phyloP scores from a whole-genome alignment of 345 rosid genomes.

The Eucalyptus polybractea region DNA sequence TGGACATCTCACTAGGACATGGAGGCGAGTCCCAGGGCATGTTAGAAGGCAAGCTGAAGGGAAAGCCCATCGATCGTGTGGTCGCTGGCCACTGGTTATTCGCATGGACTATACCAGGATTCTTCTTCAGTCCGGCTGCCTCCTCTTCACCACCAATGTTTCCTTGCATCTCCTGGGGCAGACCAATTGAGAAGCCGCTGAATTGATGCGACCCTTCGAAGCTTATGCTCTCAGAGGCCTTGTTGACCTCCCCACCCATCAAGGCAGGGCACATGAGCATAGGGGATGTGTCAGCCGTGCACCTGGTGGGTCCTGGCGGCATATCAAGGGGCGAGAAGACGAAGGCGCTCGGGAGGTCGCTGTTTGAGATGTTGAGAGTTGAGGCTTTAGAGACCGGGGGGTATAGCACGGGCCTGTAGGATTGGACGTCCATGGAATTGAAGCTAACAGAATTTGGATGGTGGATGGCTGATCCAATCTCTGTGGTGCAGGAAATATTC shows the following conservation, averaged over 20 bases:
- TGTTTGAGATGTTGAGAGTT: slow-evolving; percentile 3
- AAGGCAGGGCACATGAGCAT: slow-evolving; percentile 9
- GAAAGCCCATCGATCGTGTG: slow-evolving; percentile 28
- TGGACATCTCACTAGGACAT: slow-evolving; percentile 36
- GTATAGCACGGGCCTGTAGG: slow-evolving; percentile 8
- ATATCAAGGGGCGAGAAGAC: slow-evolving; percentile 20
- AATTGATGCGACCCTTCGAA: slow-evolving; percentile 17
- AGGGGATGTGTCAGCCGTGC: slow-evolving; percentile 4
- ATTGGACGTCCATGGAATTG: slow-evolving; percentile 7
- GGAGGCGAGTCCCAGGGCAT: slow-evolving; percentile 39
- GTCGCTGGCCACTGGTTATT: slow-evolving; percentile 10
- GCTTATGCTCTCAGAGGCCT: slow-evolving; percentile 2
- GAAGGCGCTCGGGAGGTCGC: slow-evolving; percentile 13
- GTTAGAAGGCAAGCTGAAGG: slow-evolving; percentile 34
- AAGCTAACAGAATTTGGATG: slow-evolving; percentile 13
- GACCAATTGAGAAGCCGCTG: slow-evolving; percentile 21
- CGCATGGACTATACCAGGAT: background rate
- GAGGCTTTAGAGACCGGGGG: slow-evolving; percentile 4
- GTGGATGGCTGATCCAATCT: slow-evolving; percentile 23
- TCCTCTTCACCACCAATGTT: slow-evolving; percentile 7
- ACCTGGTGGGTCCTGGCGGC: slow-evolving; percentile 2
- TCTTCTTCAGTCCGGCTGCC: slow-evolving; percentile 6
- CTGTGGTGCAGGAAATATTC: slow-evolving; percentile 37
- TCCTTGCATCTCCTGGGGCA: slow-evolving; percentile 22
- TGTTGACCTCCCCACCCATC: background rate